Evolutionary conservation across 2,329 filamentous ascomycete genomes (phyloP), one percentile per base, ranked within the genome.

Genomic region (Colletotrichum aenigma): DNA sequence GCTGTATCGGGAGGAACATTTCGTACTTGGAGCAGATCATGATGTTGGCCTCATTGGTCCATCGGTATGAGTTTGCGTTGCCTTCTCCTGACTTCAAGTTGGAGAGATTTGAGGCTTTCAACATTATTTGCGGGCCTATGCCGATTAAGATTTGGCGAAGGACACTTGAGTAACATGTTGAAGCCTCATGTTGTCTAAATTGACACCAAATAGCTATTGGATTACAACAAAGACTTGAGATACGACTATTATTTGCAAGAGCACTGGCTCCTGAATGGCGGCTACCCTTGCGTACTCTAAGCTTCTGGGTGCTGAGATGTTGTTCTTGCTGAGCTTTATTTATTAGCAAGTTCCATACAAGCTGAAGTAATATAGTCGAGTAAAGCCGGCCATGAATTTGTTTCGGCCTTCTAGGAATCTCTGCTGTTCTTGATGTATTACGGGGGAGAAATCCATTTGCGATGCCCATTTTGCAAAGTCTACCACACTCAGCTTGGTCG

Each of bases 21-120:
- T 82, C 80, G 6, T 82, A 88, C 71, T 79, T 89, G 10, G 88
- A 89, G 78, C 87, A 89, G 78, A 85, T 84, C 3, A 84, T 88
- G 10, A 74, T 87, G 4, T 21, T 88, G 15, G 86, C 86, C 1
- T 84, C 84, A 3, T 75, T 88, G 21, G 79, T 89, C 0, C 84
- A 86, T 77, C 80, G 84, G 1, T 88, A 86, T 69, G 84, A 87
- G 21, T 86, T 87, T 16, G 85, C 85, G 1, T 38, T 75, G 64
- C 64, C 69, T 18, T 56, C 58, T 5, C 7, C 55, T 18, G 69
- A 72, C 2, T 75, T 75, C 9, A 43, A 66, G 58, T 21, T 75
- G 64, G 36, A 66, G 34, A 55, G 70, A 5, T 38, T 64, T 7
- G 73, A 75, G 56, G 71, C 73, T 13, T 68, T 69, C 55, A 75